These are phyloP conservation scores for Ceratocystis harringtonii DNA, from an alignment of 2,329 filamentous ascomycete species.

Conservation along the genomic window DNA sequence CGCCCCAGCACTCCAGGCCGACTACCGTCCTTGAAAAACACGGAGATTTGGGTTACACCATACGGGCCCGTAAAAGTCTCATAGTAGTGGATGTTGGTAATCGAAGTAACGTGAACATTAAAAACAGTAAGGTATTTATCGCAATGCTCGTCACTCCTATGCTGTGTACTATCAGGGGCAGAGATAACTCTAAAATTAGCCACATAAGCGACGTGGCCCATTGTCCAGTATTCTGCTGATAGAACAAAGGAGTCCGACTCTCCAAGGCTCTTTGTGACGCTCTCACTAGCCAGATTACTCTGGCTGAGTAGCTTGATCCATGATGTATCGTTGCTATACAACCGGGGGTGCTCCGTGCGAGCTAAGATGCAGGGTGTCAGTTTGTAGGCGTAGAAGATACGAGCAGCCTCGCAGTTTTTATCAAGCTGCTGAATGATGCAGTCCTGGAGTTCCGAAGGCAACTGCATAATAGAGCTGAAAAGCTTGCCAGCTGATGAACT, in stretches of 20 bases:
- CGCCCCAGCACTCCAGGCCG: not conserved
- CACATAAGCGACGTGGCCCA: not conserved
- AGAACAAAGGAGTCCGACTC: not conserved
- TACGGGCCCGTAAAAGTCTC: not conserved
- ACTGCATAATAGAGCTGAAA: not conserved
- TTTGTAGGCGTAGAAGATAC: not conserved
- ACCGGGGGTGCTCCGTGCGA: not conserved
- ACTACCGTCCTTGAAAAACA: not conserved
- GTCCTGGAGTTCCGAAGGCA: not conserved
- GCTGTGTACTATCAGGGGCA: not conserved
- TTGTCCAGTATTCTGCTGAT: not conserved
- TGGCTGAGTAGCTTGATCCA: not conserved
- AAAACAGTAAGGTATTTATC: not conserved
- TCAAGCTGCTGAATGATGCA: not conserved
- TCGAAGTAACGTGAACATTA: not conserved
- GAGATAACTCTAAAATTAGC: not conserved
- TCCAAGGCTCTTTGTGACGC: not conserved
- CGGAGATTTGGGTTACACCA: not conserved
- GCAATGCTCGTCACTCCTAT: not conserved
- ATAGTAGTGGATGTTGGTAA: not conserved
- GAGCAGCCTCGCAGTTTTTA: not conserved
- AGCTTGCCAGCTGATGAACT: not conserved
- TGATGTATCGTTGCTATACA: not conserved
- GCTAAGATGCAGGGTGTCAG: not conserved
- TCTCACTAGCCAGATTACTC: not conserved